phyloP scores from a whole-genome alignment of 139 green algal species.

The Micromonas commoda region DNA sequence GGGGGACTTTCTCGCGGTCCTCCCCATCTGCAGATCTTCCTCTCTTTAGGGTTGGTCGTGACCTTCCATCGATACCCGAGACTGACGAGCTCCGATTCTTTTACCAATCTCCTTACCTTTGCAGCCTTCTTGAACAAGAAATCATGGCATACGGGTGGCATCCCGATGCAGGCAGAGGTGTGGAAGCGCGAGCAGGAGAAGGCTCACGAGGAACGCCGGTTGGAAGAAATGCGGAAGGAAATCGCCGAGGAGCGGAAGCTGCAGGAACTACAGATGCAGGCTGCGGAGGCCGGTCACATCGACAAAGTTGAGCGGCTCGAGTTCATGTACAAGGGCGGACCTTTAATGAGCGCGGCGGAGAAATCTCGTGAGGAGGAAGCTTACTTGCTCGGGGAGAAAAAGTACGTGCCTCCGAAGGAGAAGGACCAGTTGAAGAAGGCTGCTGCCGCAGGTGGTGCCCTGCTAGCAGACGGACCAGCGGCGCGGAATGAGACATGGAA shows the following conservation, averaged over 20 bases:
- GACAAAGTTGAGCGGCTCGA: conserved; percentile 64
- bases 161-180: conserved; percentile 30
- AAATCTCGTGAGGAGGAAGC: no score
- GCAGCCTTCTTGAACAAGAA: conserved; percentile 80
- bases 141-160: conserved; percentile 62
- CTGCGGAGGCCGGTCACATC: conserved; percentile 45
- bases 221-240: conserved; percentile 74
- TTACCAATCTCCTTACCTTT: not conserved
- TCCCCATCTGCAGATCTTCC: no score
- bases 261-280: conserved; percentile 57
- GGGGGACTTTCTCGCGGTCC: no score
- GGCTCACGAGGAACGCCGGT: conserved; percentile 60
- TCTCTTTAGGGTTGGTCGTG: no score
- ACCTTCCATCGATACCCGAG: no score
- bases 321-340: conserved; percentile 85
- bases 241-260: conserved; percentile 65
- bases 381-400: not conserved
- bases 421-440: not conserved
- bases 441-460: no score
- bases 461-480: conserved; percentile 35
- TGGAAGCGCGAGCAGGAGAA: conserved; percentile 79
- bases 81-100: no score
- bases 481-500: conserved; percentile 81
- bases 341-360: not conserved
- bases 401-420: not conserved